Conservation (phyloP, 2,329 filamentous ascomycete genomes). For the Drechslerella dactyloides region DNA sequence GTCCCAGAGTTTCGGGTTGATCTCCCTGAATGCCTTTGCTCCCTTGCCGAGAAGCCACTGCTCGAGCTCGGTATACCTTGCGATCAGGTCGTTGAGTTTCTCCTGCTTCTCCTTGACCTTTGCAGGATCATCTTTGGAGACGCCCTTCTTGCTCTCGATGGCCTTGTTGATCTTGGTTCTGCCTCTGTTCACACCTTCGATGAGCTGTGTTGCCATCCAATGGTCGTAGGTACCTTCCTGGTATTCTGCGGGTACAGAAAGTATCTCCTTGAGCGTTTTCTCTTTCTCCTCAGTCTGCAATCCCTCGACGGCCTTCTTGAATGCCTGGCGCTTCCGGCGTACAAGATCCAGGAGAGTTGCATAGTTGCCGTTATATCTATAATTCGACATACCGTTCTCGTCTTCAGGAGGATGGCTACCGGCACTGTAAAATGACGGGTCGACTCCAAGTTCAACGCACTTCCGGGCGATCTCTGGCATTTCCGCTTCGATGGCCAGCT, state of each 20-base stretch:
- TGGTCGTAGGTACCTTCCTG: slow-evolving; percentile 36
- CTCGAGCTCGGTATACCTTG: slow-evolving; percentile 34
- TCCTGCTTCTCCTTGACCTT: slow-evolving; percentile 55
- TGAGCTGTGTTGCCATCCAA: slow-evolving; percentile 57
- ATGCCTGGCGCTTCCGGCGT: slow-evolving; percentile 13
- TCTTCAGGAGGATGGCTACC: slow-evolving; percentile 56
- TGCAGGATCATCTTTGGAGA: slow-evolving; percentile 50
- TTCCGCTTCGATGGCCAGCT: slow-evolving; percentile 66
- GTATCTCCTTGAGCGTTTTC: slow-evolving; percentile 38
- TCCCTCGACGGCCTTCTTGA: slow-evolving; percentile 10
- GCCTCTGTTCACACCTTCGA: slow-evolving; percentile 56
- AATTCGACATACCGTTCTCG: slow-evolving; percentile 51
- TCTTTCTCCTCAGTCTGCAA: slow-evolving; percentile 57
- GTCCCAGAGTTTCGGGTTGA: slow-evolving; percentile 64
- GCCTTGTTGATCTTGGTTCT: slow-evolving; percentile 36
- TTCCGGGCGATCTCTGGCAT: slow-evolving; percentile 63
- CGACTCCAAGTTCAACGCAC: slow-evolving; percentile 69
- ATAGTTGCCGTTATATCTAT: slow-evolving; percentile 29
- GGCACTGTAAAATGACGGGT: slow-evolving; percentile 68
- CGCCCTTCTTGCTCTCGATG: slow-evolving; percentile 43
- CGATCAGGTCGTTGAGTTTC: slow-evolving; percentile 64
- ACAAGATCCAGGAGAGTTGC: slow-evolving; percentile 24
- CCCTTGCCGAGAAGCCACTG: slow-evolving; percentile 59
- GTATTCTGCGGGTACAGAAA: slow-evolving; percentile 26
- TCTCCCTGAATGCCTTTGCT: slow-evolving; percentile 71